Evolutionary conservation across 2,329 filamentous ascomycete species (phyloP).

Genomic region (Talaromyces sp.): DNA sequence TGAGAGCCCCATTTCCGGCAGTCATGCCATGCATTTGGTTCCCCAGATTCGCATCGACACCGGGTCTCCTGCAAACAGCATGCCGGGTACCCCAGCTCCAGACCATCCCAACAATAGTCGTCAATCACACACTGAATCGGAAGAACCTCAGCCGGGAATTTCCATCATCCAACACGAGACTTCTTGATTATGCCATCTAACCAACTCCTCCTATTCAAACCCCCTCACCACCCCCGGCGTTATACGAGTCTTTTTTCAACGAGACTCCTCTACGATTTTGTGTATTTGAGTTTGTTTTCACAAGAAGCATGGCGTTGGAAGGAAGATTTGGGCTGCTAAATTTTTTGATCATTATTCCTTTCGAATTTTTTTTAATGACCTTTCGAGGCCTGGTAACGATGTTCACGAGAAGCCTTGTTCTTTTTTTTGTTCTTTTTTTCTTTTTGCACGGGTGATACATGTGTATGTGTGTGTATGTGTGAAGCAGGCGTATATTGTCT

Average conservation of each 20-base stretch:
- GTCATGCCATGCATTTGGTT: neutral
- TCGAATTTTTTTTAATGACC: neutral
- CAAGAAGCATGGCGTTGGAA: neutral
- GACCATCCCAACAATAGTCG: neutral
- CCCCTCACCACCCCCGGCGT: neutral
- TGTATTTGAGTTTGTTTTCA: neutral
- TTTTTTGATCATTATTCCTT: neutral
- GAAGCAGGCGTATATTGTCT: neutral
- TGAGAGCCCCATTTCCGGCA: slow-evolving; percentile 11
- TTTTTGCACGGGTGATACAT: neutral
- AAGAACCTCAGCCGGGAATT: neutral
- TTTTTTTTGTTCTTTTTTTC: neutral
- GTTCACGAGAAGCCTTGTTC: neutral
- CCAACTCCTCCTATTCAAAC: neutral
- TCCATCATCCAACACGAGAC: neutral
- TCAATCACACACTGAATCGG: neutral
- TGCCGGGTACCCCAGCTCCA: neutral
- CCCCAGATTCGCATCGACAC: slow-evolving; percentile 11
- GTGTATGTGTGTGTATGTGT: neutral
- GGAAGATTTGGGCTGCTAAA: neutral
- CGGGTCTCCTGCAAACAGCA: slow-evolving; percentile 5
- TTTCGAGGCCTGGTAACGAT: neutral
- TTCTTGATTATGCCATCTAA: neutral
- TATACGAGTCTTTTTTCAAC: neutral
- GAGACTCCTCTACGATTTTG: neutral